Evolutionary conservation across 495 filamentous ascomycete genomes (phyloP).

Genomic region (Eremomyces bilateralis): DNA sequence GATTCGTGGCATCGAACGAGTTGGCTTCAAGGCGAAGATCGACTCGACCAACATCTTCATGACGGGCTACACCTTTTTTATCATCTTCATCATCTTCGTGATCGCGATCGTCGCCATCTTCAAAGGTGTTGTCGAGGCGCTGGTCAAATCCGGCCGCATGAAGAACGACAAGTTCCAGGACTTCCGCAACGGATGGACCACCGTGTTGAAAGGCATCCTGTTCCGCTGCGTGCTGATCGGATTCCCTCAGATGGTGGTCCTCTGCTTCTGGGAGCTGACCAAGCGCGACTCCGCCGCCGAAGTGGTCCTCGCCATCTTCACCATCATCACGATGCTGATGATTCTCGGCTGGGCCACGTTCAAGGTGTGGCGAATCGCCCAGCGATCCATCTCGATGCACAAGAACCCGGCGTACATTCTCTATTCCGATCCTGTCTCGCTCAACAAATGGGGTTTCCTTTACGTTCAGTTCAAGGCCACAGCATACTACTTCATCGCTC

Average conservation of each 20-base stretch:
- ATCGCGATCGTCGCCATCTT: constrained; percentile 53
- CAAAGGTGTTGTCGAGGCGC: constrained; percentile 56
- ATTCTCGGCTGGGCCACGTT: constrained; percentile 73
- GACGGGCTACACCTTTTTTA: constrained; percentile 78
- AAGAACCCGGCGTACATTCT: constrained; percentile 94
- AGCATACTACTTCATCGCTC: constrained; percentile 91
- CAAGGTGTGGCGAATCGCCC: constrained; percentile 77
- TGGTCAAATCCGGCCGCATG: constrained; percentile 53
- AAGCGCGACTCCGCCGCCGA: constrained; percentile 68
- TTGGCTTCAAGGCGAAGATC: constrained; percentile 66
- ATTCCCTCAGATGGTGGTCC: constrained; percentile 75
- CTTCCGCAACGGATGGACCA: constrained; percentile 80
- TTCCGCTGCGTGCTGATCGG: constrained; percentile 84
- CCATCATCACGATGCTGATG: constrained; percentile 57
- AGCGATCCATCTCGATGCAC: constrained; percentile 74
- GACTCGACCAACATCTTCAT: constrained; percentile 88
- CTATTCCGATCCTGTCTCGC: constrained; percentile 73
- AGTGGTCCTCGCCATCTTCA: constrained; percentile 72
- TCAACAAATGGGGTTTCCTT: constrained; percentile 98
- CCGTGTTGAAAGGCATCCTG: constrained; percentile 74
- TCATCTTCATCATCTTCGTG: constrained; percentile 55
- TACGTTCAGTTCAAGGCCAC: constrained; percentile 96
- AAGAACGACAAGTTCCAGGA: constrained; percentile 78
- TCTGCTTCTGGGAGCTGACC: constrained; percentile 92
- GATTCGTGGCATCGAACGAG: constrained; percentile 73